These are phyloP conservation scores for Akebia trifoliata DNA, from an alignment of 164 flowering plant genomes.

Conservation along the genomic window DNA sequence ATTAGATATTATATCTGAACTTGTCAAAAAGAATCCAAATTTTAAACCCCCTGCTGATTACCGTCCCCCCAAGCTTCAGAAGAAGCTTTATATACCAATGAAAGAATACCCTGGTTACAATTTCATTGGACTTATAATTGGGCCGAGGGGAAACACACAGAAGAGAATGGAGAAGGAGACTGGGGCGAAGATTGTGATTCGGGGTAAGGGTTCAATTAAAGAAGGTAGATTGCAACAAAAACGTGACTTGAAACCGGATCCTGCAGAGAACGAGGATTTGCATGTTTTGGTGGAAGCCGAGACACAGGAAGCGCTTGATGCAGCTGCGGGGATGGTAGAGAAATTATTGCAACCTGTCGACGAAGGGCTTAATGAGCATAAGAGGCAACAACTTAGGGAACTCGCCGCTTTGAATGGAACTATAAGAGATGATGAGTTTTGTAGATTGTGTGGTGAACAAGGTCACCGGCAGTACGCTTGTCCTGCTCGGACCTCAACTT, in stretches of 20 bases:
- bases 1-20: constrained; percentile 72
- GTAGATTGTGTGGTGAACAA: constrained; percentile 92
- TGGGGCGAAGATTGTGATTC: constrained; percentile 88
- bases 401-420: constrained; percentile 95
- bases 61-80: constrained; percentile 86
- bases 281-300: constrained; percentile 97
- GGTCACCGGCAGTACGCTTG: constrained; percentile 94
- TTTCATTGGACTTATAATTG: constrained; percentile 90
- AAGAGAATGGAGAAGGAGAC: constrained; percentile 95
- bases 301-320: constrained; percentile 81
- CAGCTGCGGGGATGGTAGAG: constrained; percentile 95
- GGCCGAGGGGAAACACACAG: constrained; percentile 98
- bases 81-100: constrained; percentile 94
- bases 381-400: constrained; percentile 89
- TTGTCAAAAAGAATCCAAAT: constrained; percentile 73
- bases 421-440: constrained; percentile 86
- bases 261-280: constrained; percentile 86
- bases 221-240: constrained; percentile 91
- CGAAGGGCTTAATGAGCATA: constrained; percentile 91
- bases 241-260: constrained; percentile 76
- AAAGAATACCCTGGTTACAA: constrained; percentile 95
- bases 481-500: constrained; percentile 72
- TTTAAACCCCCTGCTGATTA: constrained; percentile 95
- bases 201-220: constrained; percentile 90
- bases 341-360: constrained; percentile 91